Evolutionary conservation across 1,284 basidiomycete species (phyloP), one percentile per base, ranked within the genome.

Genomic region (Irpex sp.): DNA sequence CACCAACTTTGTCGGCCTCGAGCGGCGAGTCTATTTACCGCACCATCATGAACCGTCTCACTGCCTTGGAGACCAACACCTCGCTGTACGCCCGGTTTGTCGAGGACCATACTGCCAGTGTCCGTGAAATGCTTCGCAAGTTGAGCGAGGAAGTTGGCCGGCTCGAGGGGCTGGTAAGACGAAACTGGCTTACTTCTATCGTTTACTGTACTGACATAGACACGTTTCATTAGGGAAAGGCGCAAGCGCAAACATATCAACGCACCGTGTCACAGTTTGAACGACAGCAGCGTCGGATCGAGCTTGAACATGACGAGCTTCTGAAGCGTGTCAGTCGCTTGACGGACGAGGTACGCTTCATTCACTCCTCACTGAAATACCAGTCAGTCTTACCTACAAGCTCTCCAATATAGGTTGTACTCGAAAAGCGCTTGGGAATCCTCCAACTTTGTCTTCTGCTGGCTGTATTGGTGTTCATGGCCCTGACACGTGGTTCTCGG

Each of bases 21-120:
- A 70, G 87, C 2, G 93, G 93, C n/a, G 95, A 99, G 75, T 97
- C 94, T 0, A 97, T 99, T 70, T 99, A 97, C 71, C 90, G 95
- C 8, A 94, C 92, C 8, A 99, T 99, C 69, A 95, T 95, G 86
- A 97, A 98, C 67, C 89, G 95, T 1, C 83, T 99, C 11, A 86
- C 85, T 5, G 87, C 87, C 5, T 83, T 99, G 4, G 97, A 99
- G 73, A 83, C 84, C 5, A 97, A 97, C 71, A 91, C 94, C 49
- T 95, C 93, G 0, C 79, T 98, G 1, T 92, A 94, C 59, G 84
- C 90, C 57, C 83, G 89, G 17, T 99, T 97, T 73, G 89, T 97
- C 26, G 94, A 97, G 70, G 94, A 97, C 71, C 96, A 97, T 73
- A 92, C 90, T 0, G 79, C 84, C 19, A 85, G 88, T 39, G 83